Evolutionary conservation across 2,329 filamentous ascomycete genomes (phyloP), one percentile per base, ranked within the genome.

Genomic region (Zymoseptoria tritici): DNA sequence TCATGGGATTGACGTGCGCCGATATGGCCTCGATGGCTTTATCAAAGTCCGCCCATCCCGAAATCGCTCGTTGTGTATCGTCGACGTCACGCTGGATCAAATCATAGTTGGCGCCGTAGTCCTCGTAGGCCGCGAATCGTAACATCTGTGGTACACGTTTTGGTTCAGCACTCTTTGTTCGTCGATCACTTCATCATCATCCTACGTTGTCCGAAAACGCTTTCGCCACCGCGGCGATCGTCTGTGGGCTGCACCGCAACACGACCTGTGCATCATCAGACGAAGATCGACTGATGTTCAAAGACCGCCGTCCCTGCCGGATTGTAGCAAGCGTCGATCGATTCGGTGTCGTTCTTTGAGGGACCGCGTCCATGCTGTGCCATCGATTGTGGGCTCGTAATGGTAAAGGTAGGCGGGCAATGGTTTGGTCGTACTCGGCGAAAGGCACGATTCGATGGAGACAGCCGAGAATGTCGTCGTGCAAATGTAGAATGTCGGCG

Each of bases 51-150:
- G 86, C 82, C 90, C 90, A 96, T 55, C 88, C 82, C 85, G 85
- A 66, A 90, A 66, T 82, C 6, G 82, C 83, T 60, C 85, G 83
- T 63, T 89, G 85, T 16, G 87, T 81, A 24, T 86, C 81, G 36
- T 86, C 84, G 42, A 95, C 78, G 64, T 96, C 90, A 64, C 88
- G 85, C 53, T 88, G 85, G 79, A 97, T 89, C 65, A 91, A 81
- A 66, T 95, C 90, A 73, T 94, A 96, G 71, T 93, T 93, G 56
- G 89, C 88, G 42, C 90, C 89, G 72, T 96, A 99, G 67, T 96
- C 90, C 75, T 96, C 89, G 71, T 99, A 99, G 55, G 88, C 80
- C 70, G 89, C 88, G 75, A 97, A 94, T 0, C 86, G 85, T 61
- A 84, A 83, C 77, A 95, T 87, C 90, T 96, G 64, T 13, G 56